A percentile compares a stretch with the other conserved stretches of the same genome.
These are phyloP conservation scores for Corchorus olitorius DNA, from an alignment of 345 rosid species.

Conservation along the genomic window DNA sequence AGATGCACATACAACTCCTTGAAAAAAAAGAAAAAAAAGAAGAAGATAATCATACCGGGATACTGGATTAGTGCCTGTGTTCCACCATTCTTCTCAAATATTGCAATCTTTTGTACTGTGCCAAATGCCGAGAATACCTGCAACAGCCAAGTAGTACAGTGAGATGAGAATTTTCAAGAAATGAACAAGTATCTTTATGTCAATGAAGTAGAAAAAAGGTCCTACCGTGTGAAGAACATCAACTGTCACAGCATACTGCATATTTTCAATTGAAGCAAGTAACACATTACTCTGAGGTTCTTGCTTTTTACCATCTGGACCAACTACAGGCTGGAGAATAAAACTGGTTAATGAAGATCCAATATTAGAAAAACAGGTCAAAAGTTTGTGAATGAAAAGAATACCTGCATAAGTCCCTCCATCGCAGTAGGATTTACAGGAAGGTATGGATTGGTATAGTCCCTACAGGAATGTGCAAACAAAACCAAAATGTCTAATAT, in stretches of 20 bases:
- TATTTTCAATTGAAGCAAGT: conserved; percentile 92
- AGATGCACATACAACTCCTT: conserved; percentile 4
- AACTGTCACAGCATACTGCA: conserved; percentile 97
- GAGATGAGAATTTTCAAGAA: conserved; percentile 3
- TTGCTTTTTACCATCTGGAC: conserved; percentile 88
- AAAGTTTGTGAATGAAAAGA: conserved; percentile 19
- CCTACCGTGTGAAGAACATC: conserved; percentile 88
- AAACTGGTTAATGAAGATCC: conserved; percentile 23
- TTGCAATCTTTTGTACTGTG: conserved; percentile 88
- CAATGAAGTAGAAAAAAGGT: conserved; percentile 17
- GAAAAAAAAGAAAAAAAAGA: too few relatives aligned
- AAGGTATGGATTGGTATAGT: conserved; percentile 94
- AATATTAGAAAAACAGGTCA: not conserved
- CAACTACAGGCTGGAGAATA: conserved; percentile 61
- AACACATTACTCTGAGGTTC: conserved; percentile 94
- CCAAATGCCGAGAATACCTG: conserved; percentile 95
- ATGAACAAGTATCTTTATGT: not conserved
- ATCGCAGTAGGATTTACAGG: conserved; percentile 97
- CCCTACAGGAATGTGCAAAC: conserved; percentile 50
- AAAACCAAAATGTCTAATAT: conserved; percentile 26
- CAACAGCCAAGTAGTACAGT: conserved; percentile 8
- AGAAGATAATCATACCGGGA: conserved; percentile 60
- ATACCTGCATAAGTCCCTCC: conserved; percentile 81
- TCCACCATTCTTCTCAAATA: conserved; percentile 95
- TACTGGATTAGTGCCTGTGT: conserved; percentile 93